These are phyloP conservation scores for Blastocystis sp. DNA, from an alignment of 352 stramenopile genomes.

Conservation along the genomic window DNA sequence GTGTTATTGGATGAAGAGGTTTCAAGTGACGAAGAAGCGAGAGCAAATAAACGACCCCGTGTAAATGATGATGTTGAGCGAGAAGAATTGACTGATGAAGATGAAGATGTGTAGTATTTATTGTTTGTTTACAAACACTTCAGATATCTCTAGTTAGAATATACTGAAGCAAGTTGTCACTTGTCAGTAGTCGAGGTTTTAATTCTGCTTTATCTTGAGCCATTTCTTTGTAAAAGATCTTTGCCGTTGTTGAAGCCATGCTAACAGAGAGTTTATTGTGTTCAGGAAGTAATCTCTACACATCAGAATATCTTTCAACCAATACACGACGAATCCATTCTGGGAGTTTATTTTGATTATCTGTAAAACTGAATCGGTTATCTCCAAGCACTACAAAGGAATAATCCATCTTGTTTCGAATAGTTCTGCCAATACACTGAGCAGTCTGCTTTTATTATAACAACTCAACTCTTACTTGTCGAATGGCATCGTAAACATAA, in stretches of 20 bases:
- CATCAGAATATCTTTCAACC: conserved; percentile 50
- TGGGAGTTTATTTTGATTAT: conserved; percentile 95
- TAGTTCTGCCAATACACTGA: conserved; percentile 93
- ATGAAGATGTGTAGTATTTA: neutral
- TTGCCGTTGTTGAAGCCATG: conserved; percentile 89
- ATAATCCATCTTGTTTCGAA: conserved; percentile 98
- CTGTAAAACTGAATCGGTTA: conserved; percentile 91
- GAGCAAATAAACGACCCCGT: neutral
- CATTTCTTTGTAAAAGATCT: conserved; percentile 92
- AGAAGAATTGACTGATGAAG: conserved; percentile 51
- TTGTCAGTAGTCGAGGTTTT: conserved; percentile 74
- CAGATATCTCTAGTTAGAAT: neutral
- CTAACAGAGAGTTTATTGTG: conserved; percentile 94
- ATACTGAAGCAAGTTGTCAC: neutral
- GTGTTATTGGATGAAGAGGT: conserved; percentile 28
- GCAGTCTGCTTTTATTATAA: conserved; percentile 70
- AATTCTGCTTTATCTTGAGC: conserved; percentile 89
- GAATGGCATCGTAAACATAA: conserved; percentile 82
- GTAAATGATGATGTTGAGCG: conserved; percentile 23
- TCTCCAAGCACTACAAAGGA: conserved; percentile 97
- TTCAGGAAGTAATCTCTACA: conserved; percentile 89
- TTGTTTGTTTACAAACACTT: neutral
- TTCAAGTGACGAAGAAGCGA: neutral
- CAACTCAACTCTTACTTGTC: conserved; percentile 78
- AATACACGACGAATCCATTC: conserved; percentile 78